Conservation (phyloP, 2,329 filamentous ascomycete species). For the Falciphora oryzae region DNA sequence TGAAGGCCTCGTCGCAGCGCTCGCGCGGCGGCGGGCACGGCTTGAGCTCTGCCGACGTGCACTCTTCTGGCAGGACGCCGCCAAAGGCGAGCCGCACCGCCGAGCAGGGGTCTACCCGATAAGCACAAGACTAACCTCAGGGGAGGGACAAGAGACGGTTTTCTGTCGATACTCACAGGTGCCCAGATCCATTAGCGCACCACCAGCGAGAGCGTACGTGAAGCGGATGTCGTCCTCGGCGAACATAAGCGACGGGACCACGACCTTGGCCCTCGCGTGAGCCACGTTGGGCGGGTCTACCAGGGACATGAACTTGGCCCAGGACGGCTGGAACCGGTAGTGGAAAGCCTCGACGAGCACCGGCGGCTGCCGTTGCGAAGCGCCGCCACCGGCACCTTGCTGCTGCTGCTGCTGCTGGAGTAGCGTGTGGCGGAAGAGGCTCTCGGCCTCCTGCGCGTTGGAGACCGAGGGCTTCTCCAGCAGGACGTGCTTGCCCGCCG, state of each 20-base stretch:
- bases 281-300: slow-evolving; percentile 33
- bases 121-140: not conserved
- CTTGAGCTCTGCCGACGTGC: slow-evolving; percentile 25
- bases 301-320: slow-evolving; percentile 33
- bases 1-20: slow-evolving; percentile 27
- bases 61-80: slow-evolving; percentile 31
- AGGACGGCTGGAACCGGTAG: slow-evolving; percentile 43
- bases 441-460: slow-evolving; percentile 60
- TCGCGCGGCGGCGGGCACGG: slow-evolving; percentile 25
- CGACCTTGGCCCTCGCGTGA: slow-evolving; percentile 25
- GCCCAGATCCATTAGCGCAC: slow-evolving; percentile 31
- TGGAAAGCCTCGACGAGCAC: slow-evolving; percentile 50
- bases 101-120: slow-evolving; percentile 28
- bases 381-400: not conserved
- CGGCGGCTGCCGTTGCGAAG: slow-evolving; percentile 24
- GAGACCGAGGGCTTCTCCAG: slow-evolving; percentile 82
- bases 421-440: slow-evolving; percentile 35
- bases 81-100: slow-evolving; percentile 32
- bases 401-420: slow-evolving; percentile 21
- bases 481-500: slow-evolving; percentile 69
- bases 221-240: slow-evolving; percentile 33
- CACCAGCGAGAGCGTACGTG: slow-evolving; percentile 14
- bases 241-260: slow-evolving; percentile 26
- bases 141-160: too few relatives aligned
- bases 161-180: slow-evolving; percentile 9